Evolutionary conservation across 345 rosid species (phyloP), one percentile per base, ranked within the genome.

Genomic region (Hibiscus mutabilis): DNA sequence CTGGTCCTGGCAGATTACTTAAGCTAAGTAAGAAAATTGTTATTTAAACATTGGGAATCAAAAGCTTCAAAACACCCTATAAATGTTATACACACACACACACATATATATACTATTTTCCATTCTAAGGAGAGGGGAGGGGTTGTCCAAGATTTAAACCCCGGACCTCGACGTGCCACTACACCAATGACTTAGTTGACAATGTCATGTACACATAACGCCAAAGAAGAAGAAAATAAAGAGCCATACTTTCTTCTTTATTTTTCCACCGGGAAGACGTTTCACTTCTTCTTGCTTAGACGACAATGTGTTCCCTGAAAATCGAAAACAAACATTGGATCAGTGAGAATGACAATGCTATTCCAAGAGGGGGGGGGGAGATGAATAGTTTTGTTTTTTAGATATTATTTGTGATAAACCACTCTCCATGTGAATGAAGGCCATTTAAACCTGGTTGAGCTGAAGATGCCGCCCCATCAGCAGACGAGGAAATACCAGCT

Each of bases 181-280:
- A 40, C 44, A 10, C 12, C 44, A 40, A 40, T 40, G 44, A 40
- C 44, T 40, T 40, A 10, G 44, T 40, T 40, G 44, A 40, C 44
- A 40, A 40, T 40, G 12, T 2, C 12, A 13, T 52, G 3, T 1
- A 33, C 51, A 57, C 27, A 37, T 64, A 22, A 37, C 16, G 22
- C 60, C 10, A 46, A 59, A 70, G 49, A n/a, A 59, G 55, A 6
- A 9, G 27, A 22, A 22, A 24, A 22, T 2, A 60, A 27, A 13
- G 46, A 31, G 57, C 59, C 86, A 84, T 77, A 94, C 98, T 87
- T 94, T 94, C 86, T 91, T 94, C 89, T 94, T 94, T 25, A 91
- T 25, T 81, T 94, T 94, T 24, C 97, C 97, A 42, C 97, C 97
- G 49, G 98, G 97, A 37, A 91, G 95, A 51, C 96, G 95, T 74